phyloP scores from a whole-genome alignment of 1,284 basidiomycete species.

The Tilletia indica region DNA sequence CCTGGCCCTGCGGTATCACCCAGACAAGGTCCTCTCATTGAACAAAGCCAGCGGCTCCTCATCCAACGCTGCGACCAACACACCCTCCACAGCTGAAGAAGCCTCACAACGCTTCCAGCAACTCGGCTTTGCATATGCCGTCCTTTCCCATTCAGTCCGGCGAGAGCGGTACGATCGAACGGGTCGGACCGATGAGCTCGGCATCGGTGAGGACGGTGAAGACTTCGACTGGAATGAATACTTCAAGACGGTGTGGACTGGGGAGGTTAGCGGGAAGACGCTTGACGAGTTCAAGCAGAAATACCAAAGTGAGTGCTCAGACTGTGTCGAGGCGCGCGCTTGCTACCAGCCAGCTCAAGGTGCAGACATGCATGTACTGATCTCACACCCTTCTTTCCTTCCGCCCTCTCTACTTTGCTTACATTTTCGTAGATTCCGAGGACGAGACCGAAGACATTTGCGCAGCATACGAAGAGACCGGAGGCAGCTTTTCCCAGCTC shows the following conservation, averaged over 20 bases:
- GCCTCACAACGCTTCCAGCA: constrained; percentile 47
- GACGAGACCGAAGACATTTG: constrained; percentile 51
- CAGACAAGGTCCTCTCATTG: constrained; percentile 48
- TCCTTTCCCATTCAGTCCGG: constrained; percentile 46
- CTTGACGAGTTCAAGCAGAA: constrained; percentile 48
- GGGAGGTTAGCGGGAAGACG: constrained; percentile 46
- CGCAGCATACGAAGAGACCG: constrained; percentile 38
- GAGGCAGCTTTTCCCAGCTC: constrained; percentile 41
- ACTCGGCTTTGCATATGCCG: constrained; percentile 53
- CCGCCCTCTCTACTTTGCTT: too few relatives aligned
- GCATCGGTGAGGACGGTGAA: constrained; percentile 42
- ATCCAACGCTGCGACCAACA: neutral
- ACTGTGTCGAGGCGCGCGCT: neutral
- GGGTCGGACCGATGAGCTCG: constrained; percentile 47
- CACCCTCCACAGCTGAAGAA: constrained; percentile 27
- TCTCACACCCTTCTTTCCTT: too few relatives aligned
- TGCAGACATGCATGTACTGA: neutral
- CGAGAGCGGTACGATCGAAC: constrained; percentile 50
- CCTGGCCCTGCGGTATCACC: constrained; percentile 52
- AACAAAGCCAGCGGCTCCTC: constrained; percentile 20
- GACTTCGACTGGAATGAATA: constrained; percentile 56
- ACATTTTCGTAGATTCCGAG: constrained; percentile 29
- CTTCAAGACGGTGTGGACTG: constrained; percentile 53
- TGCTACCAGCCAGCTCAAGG: neutral
- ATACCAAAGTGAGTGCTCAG: constrained; percentile 37